Percentiles rank a stretch among this genome's conserved stretches.
These are phyloP conservation scores for Suillus variegatus DNA, from an alignment of 768 basidiomycete genomes.

Conservation along the genomic window DNA sequence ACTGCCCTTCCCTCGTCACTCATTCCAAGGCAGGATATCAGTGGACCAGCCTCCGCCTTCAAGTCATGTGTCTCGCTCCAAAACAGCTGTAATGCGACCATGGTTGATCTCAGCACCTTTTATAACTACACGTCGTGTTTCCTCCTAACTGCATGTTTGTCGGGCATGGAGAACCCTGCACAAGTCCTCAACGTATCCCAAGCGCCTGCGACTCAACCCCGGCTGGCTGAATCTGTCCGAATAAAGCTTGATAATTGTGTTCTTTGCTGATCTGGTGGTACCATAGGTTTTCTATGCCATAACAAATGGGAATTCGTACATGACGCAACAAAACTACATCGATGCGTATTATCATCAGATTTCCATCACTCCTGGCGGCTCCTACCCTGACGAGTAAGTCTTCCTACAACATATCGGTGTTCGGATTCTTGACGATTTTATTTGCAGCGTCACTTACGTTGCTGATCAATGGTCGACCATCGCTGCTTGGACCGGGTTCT, in stretches of 20 bases:
- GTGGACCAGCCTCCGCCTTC: background rate
- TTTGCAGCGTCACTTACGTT: constrained; percentile 10
- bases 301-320: constrained; percentile 20
- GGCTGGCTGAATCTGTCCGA: constrained; percentile 18
- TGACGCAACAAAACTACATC: constrained; percentile 25
- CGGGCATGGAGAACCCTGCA: constrained; percentile 4
- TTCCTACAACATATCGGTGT: background rate
- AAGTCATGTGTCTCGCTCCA: constrained; percentile 18
- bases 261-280: background rate
- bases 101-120: constrained; percentile 19
- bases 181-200: constrained; percentile 8
- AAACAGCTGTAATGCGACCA: constrained; percentile 21
- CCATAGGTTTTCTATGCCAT: constrained; percentile 19
- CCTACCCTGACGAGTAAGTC: constrained; percentile 19
- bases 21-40: constrained; percentile 17
- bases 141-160: constrained; percentile 21
- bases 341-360: constrained; percentile 23
- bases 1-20: constrained; percentile 5
- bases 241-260: background rate
- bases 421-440: background rate
- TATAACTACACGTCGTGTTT: constrained; percentile 21
- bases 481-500: constrained; percentile 25
- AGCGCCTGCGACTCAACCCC: constrained; percentile 20
- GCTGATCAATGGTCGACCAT: constrained; percentile 18
- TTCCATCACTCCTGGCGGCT: constrained; percentile 19